A percentile compares a stretch with the other conserved stretches of the same genome.
Evolutionary conservation across 1,284 basidiomycete genomes (phyloP).

Genomic region (Sporisorium sorghi): DNA sequence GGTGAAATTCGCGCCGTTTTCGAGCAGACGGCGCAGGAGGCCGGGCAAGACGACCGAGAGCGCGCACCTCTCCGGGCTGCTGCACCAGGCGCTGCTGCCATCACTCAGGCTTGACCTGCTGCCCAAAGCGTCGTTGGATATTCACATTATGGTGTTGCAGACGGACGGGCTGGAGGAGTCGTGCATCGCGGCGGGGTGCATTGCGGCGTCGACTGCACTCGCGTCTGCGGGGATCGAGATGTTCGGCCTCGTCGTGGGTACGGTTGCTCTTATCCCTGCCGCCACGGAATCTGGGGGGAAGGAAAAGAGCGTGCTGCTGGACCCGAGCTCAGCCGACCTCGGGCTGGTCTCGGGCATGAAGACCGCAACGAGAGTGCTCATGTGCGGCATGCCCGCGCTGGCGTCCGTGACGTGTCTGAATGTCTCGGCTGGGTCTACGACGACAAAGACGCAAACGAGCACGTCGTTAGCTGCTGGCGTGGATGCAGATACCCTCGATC

Average conservation of each 20-base stretch:
- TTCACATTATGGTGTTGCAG: slow-evolving; percentile 90
- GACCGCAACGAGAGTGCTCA: slow-evolving; percentile 71
- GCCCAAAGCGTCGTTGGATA: slow-evolving; percentile 92
- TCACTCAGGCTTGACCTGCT: slow-evolving; percentile 87
- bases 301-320: slow-evolving; percentile 74
- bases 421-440: slow-evolving; percentile 24
- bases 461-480: slow-evolving; percentile 14
- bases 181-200: slow-evolving; percentile 73
- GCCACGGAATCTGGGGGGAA: slow-evolving; percentile 45
- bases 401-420: slow-evolving; percentile 76
- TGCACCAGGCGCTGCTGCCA: slow-evolving; percentile 87
- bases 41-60: slow-evolving; percentile 97
- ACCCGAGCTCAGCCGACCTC: slow-evolving; percentile 81
- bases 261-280: slow-evolving; percentile 73
- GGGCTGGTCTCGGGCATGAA: slow-evolving; percentile 69
- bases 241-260: slow-evolving; percentile 83
- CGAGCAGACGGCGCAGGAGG: slow-evolving; percentile 79
- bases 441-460: background rate
- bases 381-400: slow-evolving; percentile 90
- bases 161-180: slow-evolving; percentile 80
- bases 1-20: slow-evolving; percentile 95
- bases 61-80: slow-evolving; percentile 80
- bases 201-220: slow-evolving; percentile 89
- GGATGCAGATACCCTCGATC: slow-evolving; percentile 18
- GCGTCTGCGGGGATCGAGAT: slow-evolving; percentile 89